A percentile compares a stretch with the other conserved stretches of the same genome.
Evolutionary conservation across 352 stramenopile genomes (phyloP).

Genomic region (Hyphochytrium catenoides): DNA sequence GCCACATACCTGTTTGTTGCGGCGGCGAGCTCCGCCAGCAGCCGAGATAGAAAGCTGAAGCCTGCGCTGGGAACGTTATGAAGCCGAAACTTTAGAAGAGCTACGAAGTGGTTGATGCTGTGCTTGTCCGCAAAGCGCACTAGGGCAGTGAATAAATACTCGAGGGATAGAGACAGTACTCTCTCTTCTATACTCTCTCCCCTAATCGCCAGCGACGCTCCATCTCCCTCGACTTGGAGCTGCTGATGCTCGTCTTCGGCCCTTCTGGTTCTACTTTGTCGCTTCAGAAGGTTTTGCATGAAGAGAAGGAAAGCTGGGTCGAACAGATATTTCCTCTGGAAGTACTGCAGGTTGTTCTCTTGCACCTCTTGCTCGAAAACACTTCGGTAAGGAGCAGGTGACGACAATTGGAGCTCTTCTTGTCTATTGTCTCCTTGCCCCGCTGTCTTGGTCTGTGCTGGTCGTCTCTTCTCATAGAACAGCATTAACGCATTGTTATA

Average conservation of each 20-base stretch:
- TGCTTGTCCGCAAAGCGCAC: too few relatives aligned
- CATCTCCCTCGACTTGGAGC: too few relatives aligned
- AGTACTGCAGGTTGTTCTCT: conserved; percentile 77
- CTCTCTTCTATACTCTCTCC: too few relatives aligned
- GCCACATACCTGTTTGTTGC: conserved; percentile 50
- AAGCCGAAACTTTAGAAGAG: too few relatives aligned
- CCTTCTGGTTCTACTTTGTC: conserved; percentile 41
- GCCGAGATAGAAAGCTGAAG: too few relatives aligned
- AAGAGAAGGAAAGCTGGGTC: conserved; percentile 87
- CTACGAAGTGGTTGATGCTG: too few relatives aligned
- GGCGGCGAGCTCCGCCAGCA: too few relatives aligned
- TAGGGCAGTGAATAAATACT: too few relatives aligned
- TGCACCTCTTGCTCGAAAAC: conserved; percentile 73
- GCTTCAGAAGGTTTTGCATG: conserved; percentile 59
- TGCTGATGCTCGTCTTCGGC: too few relatives aligned
- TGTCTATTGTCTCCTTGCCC: conserved; percentile 7
- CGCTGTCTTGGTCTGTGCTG: conserved; percentile 15
- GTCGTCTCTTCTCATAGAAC: conserved; percentile 93
- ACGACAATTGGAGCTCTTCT: conserved; percentile 12
- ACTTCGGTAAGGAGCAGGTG: conserved; percentile 14
- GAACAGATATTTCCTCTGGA: conserved; percentile 84
- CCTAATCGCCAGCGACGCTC: too few relatives aligned
- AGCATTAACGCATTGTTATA: conserved; percentile 97
- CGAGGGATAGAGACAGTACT: too few relatives aligned
- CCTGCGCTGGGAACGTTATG: too few relatives aligned